Base-by-base conservation (phyloP, 2,329 filamentous ascomycete genomes). In the Plenodomus lindquistii region DNA sequence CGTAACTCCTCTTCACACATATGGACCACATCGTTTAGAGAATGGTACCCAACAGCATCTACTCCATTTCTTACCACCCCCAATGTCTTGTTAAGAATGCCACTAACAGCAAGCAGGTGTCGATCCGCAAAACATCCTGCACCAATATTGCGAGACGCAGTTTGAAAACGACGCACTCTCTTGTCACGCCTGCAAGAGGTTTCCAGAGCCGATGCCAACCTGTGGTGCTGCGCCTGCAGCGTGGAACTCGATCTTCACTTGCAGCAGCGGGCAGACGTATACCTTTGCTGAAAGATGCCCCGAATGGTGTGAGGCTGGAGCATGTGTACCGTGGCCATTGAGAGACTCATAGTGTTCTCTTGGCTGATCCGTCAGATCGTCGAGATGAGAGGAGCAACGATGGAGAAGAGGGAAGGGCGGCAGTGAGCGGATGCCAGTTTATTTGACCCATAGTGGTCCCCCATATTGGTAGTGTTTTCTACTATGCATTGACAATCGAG, bases 61-160 rank as follows among this genome's bases (percentile, higher is more conserved):
- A 34, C 16, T 34, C 18, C 16, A 13, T 13, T 15, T 18, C 20
- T 19, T 5, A 34, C 17, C 22, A 24, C 22, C 22, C 22, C 22
- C 22, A 6, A 6, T 24, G 22, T 24, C 22, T 10, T 24, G 5
- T 24, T 10, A 10, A 24, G 6, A 24, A 24, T 24, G 22, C 22
- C 10, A 24, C 22, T 24, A 24, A 24, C 22, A 10, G 11, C 11
- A 15, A 7, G 4, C 8, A 58, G 50, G 40, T n/a, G 50, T 60
- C 21, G 36, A 44, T 13, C 46, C 48, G n/a, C 58, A 63, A 20
- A 53, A 34, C 1, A 43, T 57, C 4, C 56, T 63, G 1, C 54
- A 59, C 13, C 54, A 50, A 13, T 62, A 60, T 38, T 63, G 58
- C 37, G 38, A 52, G 35, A 43, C 52, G 11, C 50, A 59, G 40